phyloP scores from a whole-genome alignment of 805 yeast genomes.

The Spathaspora arborariae region DNA sequence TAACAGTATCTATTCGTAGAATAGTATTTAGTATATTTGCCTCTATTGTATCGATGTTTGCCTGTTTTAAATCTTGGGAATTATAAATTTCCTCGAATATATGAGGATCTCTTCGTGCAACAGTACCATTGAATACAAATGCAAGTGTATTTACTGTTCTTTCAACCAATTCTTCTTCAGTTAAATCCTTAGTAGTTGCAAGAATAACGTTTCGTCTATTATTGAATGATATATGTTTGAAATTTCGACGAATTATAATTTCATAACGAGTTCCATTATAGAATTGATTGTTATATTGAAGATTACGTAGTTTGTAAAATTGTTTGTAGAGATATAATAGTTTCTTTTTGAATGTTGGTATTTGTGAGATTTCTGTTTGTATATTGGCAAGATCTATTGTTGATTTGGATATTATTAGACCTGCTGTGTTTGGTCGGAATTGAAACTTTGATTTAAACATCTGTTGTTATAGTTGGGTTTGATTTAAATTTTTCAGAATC shows the following conservation, averaged over 20 bases:
- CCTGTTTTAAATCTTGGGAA: constrained; percentile 15
- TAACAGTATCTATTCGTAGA: constrained; percentile 18
- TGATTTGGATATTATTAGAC: constrained; percentile 8
- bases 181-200: constrained; percentile 1
- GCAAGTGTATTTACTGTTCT: constrained; percentile 24
- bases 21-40: constrained; percentile 20
- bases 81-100: constrained; percentile 10
- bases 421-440: constrained; percentile 5
- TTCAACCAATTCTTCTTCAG: constrained; percentile 13
- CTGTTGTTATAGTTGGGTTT: neutral
- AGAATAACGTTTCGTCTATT: constrained; percentile 13
- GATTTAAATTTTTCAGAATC: neutral
- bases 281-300: constrained; percentile 3
- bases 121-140: constrained; percentile 32
- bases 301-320: constrained; percentile 27
- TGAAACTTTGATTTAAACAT: constrained; percentile 4
- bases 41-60: constrained; percentile 17
- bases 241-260: constrained; percentile 23
- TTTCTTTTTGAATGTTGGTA: constrained; percentile 10
- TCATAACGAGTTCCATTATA: constrained; percentile 12
- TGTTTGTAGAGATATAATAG: constrained; percentile 25
- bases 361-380: constrained; percentile 1
- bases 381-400: constrained; percentile 4
- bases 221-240: constrained; percentile 17
- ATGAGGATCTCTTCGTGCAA: constrained; percentile 11